These are phyloP conservation scores for Blastobotrys illinoisensis DNA, from an alignment of 1,139 yeast species.

Conservation along the genomic window DNA sequence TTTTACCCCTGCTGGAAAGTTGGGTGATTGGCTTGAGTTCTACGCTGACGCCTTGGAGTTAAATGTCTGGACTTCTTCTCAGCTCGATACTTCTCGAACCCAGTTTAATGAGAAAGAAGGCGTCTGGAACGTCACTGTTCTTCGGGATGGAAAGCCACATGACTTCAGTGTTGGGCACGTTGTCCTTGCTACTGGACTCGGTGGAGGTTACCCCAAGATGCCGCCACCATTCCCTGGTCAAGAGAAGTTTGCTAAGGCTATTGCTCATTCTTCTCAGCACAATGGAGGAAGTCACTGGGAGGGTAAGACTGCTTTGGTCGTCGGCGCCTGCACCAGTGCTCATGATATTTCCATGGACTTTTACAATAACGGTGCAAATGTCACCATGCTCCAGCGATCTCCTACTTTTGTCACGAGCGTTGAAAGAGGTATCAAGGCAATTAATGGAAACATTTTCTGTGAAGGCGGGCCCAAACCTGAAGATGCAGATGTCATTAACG, in stretches of 20 bases:
- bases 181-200: conserved; percentile 41
- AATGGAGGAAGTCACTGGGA: conserved; percentile 23
- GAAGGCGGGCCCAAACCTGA: conserved; percentile 23
- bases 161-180: conserved; percentile 31
- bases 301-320: conserved; percentile 39
- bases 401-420: conserved; percentile 40
- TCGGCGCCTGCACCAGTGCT: conserved; percentile 42
- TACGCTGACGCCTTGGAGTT: conserved; percentile 39
- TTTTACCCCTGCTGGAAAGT: conserved; percentile 41
- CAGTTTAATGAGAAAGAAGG: conserved; percentile 29
- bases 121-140: conserved; percentile 34
- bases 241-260: conserved; percentile 35
- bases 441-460: conserved; percentile 30
- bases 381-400: conserved; percentile 41
- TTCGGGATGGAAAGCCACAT: conserved; percentile 13
- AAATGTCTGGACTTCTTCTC: conserved; percentile 35
- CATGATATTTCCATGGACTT: conserved; percentile 44
- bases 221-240: conserved; percentile 35
- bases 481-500: conserved; percentile 34
- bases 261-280: conserved; percentile 38
- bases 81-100: conserved; percentile 27
- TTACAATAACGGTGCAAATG: conserved; percentile 38
- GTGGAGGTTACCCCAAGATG: conserved; percentile 40
- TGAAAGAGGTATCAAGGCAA: conserved; percentile 33
- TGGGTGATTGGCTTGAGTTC: conserved; percentile 40